Evolutionary conservation across 192 early-diverging fungal genomes (phyloP).

Genomic region (Geosiphon pyriformis): DNA sequence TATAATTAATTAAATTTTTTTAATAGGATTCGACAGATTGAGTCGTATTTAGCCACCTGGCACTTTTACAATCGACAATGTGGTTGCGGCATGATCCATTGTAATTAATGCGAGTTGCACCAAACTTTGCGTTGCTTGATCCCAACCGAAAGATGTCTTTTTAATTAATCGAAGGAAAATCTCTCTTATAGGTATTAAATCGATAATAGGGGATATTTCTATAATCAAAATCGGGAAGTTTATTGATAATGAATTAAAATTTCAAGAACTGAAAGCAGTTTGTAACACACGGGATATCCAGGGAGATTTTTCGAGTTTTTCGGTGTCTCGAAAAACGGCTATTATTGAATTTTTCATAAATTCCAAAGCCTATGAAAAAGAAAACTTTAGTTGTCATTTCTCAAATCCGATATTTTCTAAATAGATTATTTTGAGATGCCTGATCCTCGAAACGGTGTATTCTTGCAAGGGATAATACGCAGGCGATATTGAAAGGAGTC

Average conservation of each 20-base stretch:
- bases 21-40: too few relatives aligned
- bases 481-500: slow-evolving; percentile 60
- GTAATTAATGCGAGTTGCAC: slow-evolving; percentile 44
- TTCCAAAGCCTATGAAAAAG: slow-evolving; percentile 39
- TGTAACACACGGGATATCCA: slow-evolving; percentile 38
- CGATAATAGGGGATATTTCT: slow-evolving; percentile 9
- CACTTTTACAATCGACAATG: slow-evolving; percentile 20
- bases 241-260: not conserved
- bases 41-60: too few relatives aligned
- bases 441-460: slow-evolving; percentile 66
- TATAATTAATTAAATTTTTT: not conserved
- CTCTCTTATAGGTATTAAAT: not conserved
- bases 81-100: slow-evolving; percentile 40
- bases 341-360: slow-evolving; percentile 43
- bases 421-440: slow-evolving; percentile 29
- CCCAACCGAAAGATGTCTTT: slow-evolving; percentile 46
- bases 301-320: slow-evolving; percentile 34
- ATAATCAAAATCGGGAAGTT: not conserved
- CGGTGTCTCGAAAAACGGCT: slow-evolving; percentile 40
- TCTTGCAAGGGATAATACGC: slow-evolving; percentile 60
- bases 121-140: slow-evolving; percentile 50
- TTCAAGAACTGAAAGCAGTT: not conserved
- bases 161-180: slow-evolving; percentile 40
- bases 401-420: not conserved
- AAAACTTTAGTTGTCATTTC: not conserved